These are phyloP conservation scores for Leccinum pallidistipes DNA, from an alignment of 1,284 basidiomycete genomes.

Conservation along the genomic window DNA sequence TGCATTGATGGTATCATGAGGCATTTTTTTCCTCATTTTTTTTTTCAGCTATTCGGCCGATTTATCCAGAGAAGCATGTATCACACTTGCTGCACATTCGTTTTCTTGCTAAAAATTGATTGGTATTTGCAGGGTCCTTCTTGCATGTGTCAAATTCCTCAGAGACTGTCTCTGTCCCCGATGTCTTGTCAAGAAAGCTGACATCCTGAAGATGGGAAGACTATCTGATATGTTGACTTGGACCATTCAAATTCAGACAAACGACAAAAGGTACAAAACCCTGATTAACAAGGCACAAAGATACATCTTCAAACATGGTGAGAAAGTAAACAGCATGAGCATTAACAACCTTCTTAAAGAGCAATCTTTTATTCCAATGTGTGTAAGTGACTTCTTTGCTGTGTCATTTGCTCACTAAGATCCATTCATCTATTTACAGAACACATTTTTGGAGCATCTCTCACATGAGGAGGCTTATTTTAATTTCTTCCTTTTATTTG, in stretches of 20 bases:
- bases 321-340: neutral
- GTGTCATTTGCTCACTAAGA: neutral
- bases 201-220: neutral
- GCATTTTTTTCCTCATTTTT: constrained; percentile 18
- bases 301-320: neutral
- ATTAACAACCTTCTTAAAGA: neutral
- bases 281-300: neutral
- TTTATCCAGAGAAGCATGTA: constrained; percentile 36
- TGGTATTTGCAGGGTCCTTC: neutral
- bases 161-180: neutral
- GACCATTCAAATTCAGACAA: neutral
- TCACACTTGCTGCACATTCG: neutral
- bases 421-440: neutral
- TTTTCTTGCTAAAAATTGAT: neutral
- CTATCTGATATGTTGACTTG: neutral
- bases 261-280: neutral
- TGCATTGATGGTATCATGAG: constrained; percentile 22
- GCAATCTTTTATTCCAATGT: neutral
- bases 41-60: constrained; percentile 32
- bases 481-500: neutral
- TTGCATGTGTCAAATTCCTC: neutral
- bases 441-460: constrained; percentile 1
- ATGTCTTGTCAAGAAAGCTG: neutral
- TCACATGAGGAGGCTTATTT: neutral
- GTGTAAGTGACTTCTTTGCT: neutral